Base-by-base conservation (phyloP, 805 yeast species). In the Saccharomycopsis fibuligera region DNA sequence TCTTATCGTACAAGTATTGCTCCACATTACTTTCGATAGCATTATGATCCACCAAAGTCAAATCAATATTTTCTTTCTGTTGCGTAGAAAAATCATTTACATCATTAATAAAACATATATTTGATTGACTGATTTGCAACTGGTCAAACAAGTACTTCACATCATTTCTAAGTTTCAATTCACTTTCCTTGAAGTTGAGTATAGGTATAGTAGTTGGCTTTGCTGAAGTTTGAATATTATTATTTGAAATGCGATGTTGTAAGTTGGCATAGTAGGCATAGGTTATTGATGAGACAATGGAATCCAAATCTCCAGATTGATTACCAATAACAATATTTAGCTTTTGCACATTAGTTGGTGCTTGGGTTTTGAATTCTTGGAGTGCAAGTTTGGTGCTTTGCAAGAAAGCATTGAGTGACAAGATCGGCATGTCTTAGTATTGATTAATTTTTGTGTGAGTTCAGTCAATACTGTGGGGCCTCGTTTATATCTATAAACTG, bases 1-100 rank as follows among this genome's bases (percentile, higher is more conserved):
- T n/a, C n/a, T n/a, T n/a, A 6, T 55, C 51, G 2, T 60, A 47
- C 10, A 67, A 57, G 40, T 61, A 61, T 6, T 59, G 50, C 16
- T 58, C 60, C 1, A 66, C 61, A 25, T 59, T 70, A 12, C 80
- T 85, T 55, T 75, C 89, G 23, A 81, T 70, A 6, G 22, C n/a
- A 58, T 91, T 89, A 64, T 88, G 96, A 61, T 91, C 99, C 2
- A 93, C 96, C 35, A 91, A 66, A 2, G 81, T 69, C 19, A 86
- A 65, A 9, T 72, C 68, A 1, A 64, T 44, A 3, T 55, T 54
- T 3, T 57, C 57, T 16, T 48, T 39, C 2, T 47, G 33, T 1
- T 2, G 2, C 4, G 9, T 9, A 43, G 54, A 43, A 1, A 36
- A 17, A 58, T 54, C 17, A 3, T 39, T 31, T 35, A 86, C 63